Evolutionary conservation across 192 early-diverging fungal species (phyloP).

Genomic region (Coemansia sp.): DNA sequence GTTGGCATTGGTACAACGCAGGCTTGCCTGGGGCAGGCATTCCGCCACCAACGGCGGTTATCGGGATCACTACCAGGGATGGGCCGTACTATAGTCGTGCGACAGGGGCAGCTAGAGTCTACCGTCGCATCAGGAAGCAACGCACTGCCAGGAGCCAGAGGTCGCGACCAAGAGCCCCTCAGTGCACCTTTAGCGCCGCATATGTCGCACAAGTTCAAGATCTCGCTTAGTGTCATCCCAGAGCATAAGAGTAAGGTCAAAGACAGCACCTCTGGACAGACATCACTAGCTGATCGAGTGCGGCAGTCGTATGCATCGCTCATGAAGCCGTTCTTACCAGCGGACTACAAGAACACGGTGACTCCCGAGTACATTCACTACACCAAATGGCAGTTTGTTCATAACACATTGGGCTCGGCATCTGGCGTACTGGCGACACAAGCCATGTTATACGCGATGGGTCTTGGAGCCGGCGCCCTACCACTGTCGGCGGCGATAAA

Average conservation of each 20-base stretch:
- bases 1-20: background rate
- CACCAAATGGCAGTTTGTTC: slow-evolving; percentile 78
- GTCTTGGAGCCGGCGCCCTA: slow-evolving; percentile 75
- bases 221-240: background rate
- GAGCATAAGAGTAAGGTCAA: background rate
- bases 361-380: slow-evolving; percentile 75
- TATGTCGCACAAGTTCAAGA: slow-evolving; percentile 7
- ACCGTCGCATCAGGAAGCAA: background rate
- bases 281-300: background rate
- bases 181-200: background rate
- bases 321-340: slow-evolving; percentile 69
- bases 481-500: slow-evolving; percentile 83
- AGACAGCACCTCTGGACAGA: background rate
- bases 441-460: slow-evolving; percentile 83
- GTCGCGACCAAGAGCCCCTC: background rate
- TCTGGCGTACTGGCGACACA: slow-evolving; percentile 85
- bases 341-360: slow-evolving; percentile 74
- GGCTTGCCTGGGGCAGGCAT: background rate
- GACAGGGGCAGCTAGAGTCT: slow-evolving; percentile 8
- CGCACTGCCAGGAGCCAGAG: background rate
- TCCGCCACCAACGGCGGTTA: background rate
- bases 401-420: slow-evolving; percentile 77
- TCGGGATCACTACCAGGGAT: background rate
- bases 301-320: slow-evolving; percentile 5
- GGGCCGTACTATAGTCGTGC: background rate